Evolutionary conservation across 2,329 filamentous ascomycete species (phyloP).

Genomic region (Exophiala calicioides): DNA sequence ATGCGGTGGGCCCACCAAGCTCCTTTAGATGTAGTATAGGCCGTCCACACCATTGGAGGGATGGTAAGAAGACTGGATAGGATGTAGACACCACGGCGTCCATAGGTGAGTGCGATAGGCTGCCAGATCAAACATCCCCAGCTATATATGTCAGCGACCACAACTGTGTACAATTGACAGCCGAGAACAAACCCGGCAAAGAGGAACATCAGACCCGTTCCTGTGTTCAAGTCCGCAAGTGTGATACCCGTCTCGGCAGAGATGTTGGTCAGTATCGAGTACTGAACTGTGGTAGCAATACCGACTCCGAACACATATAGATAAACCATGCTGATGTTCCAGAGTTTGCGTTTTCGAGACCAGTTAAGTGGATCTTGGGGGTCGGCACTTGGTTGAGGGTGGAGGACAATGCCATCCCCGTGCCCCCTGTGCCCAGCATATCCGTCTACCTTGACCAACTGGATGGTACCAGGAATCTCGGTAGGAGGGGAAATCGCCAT

Average conservation of each 20-base stretch:
- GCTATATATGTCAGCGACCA: background rate
- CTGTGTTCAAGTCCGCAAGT: slow-evolving; percentile 47
- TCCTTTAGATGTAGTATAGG: slow-evolving; percentile 46
- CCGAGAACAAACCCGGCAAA: slow-evolving; percentile 35
- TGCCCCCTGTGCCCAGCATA: background rate
- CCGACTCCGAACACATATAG: slow-evolving; percentile 38
- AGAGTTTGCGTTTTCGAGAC: slow-evolving; percentile 35
- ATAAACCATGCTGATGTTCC: slow-evolving; percentile 36
- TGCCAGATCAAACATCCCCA: slow-evolving; percentile 51
- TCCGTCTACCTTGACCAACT: slow-evolving; percentile 22
- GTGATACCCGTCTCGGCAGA: slow-evolving; percentile 45
- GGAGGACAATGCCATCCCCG: slow-evolving; percentile 31
- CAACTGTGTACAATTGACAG: background rate
- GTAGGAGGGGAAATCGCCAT: too few species aligned
- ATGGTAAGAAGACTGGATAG: slow-evolving; percentile 34
- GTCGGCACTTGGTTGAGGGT: slow-evolving; percentile 38
- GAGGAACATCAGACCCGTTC: slow-evolving; percentile 49
- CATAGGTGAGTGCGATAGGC: slow-evolving; percentile 49
- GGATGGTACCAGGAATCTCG: slow-evolving; percentile 26
- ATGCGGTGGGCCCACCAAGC: slow-evolving; percentile 52
- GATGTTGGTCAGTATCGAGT: slow-evolving; percentile 38
- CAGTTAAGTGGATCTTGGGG: slow-evolving; percentile 45
- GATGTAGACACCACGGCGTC: slow-evolving; percentile 34
- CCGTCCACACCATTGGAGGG: slow-evolving; percentile 47
- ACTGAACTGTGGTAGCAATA: slow-evolving; percentile 35